phyloP scores from a whole-genome alignment of 192 early-diverging fungal genomes.

The Backusella tarrabulga region DNA sequence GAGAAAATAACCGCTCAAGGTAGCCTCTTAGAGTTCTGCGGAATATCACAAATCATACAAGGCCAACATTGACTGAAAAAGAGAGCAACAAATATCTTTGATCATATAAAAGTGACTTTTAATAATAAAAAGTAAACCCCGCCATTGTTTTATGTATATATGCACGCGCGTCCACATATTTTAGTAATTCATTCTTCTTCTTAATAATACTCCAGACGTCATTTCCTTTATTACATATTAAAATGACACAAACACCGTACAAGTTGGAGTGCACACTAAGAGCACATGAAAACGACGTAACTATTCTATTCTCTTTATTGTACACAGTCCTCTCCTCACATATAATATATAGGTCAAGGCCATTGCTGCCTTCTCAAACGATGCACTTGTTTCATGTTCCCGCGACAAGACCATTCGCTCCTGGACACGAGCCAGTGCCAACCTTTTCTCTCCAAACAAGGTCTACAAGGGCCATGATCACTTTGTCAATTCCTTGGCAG shows the following conservation, averaged over 20 bases:
- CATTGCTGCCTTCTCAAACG: conserved; percentile 53
- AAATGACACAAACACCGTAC: conserved; percentile 8
- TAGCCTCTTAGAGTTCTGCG: too few relatives aligned
- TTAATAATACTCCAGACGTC: not conserved
- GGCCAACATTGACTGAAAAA: too few relatives aligned
- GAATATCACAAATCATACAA: too few relatives aligned
- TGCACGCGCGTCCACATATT: not conserved
- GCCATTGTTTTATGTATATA: not conserved
- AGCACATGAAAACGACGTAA: conserved; percentile 12
- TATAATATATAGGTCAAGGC: conserved; percentile 61
- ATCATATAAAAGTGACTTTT: not conserved
- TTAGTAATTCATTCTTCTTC: not conserved
- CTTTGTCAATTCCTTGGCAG: conserved; percentile 77
- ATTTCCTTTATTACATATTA: not conserved
- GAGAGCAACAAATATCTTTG: too few relatives aligned
- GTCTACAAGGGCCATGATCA: conserved; percentile 66
- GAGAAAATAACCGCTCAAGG: too few relatives aligned
- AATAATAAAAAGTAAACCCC: not conserved
- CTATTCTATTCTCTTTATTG: too few relatives aligned
- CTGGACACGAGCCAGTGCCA: conserved; percentile 60
- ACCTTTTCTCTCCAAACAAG: conserved; percentile 51
- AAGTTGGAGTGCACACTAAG: not conserved
- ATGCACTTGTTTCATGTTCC: conserved; percentile 67
- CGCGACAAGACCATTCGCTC: conserved; percentile 73
- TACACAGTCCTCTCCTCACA: not conserved